These are phyloP conservation scores for Yamagishiella unicocca DNA, from an alignment of 139 green algal species.

Conservation along the genomic window DNA sequence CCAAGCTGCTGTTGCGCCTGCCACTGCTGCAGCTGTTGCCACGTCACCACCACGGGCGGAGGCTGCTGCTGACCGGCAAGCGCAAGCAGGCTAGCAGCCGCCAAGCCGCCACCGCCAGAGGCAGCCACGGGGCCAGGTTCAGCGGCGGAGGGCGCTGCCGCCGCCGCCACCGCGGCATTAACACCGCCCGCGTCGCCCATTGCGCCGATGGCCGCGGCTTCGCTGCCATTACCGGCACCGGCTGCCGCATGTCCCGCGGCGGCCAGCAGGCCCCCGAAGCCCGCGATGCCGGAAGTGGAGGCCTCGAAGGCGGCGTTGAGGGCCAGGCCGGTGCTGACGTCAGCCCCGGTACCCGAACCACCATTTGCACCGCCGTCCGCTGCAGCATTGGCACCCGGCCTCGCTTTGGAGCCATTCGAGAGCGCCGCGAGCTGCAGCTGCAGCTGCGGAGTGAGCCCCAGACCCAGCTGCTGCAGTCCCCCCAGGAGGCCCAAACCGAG, in stretches of 20 bases:
- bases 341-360: background rate
- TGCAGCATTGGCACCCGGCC: no score
- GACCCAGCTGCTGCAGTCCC: background rate
- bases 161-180: background rate
- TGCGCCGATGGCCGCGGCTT: background rate
- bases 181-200: no score
- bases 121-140: no score
- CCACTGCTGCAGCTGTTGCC: slow-evolving; percentile 26
- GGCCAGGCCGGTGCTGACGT: background rate
- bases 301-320: background rate
- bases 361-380: background rate
- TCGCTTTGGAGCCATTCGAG: no score
- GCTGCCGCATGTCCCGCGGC: background rate
- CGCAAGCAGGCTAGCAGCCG: background rate
- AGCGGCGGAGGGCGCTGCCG: no score
- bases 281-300: background rate
- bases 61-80: background rate
- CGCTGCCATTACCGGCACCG: background rate
- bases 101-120: background rate
- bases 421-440: slow-evolving; percentile 8
- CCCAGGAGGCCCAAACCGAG: background rate
- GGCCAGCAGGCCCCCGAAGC: background rate
- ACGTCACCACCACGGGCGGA: no score
- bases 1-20: slow-evolving; percentile 24
- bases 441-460: slow-evolving; percentile 7